Percentiles rank a stretch among this genome's conserved stretches.
phyloP scores from a whole-genome alignment of 331 rosid species.

The Arachis monticola region DNA sequence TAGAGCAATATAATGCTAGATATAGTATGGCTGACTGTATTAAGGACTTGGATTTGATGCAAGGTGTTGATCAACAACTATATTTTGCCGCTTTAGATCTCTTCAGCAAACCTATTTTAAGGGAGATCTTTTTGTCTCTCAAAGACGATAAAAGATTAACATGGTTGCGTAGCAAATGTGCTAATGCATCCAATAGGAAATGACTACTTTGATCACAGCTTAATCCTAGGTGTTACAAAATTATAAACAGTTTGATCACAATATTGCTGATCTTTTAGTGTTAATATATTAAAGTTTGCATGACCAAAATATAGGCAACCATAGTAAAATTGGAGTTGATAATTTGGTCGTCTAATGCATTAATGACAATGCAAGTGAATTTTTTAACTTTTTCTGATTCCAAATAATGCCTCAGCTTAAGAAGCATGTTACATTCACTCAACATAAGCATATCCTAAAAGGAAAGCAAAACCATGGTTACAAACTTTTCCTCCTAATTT shows the following conservation, averaged over 20 bases:
- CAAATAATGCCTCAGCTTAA: not conserved
- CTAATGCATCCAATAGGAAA: conserved; percentile 41
- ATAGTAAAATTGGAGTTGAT: not conserved
- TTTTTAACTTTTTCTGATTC: not conserved
- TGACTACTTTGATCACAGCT: not conserved
- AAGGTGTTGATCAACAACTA: conserved; percentile 61
- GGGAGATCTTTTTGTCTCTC: conserved; percentile 84
- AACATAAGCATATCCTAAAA: not conserved
- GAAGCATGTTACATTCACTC: not conserved
- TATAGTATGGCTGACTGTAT: conserved; percentile 68
- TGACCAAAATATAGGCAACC: conserved; percentile 2
- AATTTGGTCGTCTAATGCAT: not conserved
- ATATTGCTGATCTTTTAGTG: not conserved
- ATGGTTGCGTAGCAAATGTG: conserved; percentile 69
- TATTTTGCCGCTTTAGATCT: conserved; percentile 74
- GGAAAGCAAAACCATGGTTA: not conserved
- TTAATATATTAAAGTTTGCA: conserved; percentile 10
- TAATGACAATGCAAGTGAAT: not conserved
- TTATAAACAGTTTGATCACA: conserved; percentile 17
- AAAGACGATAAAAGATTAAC: conserved; percentile 63
- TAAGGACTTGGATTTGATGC: conserved; percentile 64
- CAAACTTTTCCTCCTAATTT: conserved; percentile 15
- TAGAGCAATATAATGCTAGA: conserved; percentile 56
- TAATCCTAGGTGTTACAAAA: not conserved
- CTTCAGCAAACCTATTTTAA: conserved; percentile 65